Evolutionary conservation across 2,329 filamentous ascomycete species (phyloP).

Genomic region (Xylaria sp.): DNA sequence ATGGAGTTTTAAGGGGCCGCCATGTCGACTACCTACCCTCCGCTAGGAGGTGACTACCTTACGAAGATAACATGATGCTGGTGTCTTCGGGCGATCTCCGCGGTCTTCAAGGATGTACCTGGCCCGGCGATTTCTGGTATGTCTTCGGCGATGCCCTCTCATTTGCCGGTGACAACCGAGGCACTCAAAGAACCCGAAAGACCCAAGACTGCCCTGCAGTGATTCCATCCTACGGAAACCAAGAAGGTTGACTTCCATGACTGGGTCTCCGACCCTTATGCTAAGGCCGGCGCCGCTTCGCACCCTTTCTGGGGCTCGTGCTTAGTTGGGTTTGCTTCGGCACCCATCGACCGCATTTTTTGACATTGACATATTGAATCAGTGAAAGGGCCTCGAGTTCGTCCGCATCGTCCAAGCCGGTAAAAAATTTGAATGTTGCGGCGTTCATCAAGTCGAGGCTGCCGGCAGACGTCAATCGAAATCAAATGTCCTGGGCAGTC

Average conservation of each 20-base stretch:
- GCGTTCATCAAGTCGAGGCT: too few relatives aligned
- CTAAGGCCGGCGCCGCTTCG: neutral
- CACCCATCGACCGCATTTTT: too few relatives aligned
- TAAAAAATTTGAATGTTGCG: too few relatives aligned
- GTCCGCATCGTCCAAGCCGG: too few relatives aligned
- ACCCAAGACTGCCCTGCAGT: neutral
- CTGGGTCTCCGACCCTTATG: constrained; percentile 6
- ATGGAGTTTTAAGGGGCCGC: neutral
- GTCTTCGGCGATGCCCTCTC: neutral
- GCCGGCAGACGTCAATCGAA: too few relatives aligned
- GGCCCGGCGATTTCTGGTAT: neutral
- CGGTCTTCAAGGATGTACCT: neutral
- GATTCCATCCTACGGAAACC: constrained; percentile 1
- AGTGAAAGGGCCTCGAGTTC: too few relatives aligned
- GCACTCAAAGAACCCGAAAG: neutral
- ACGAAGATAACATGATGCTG: constrained; percentile 7
- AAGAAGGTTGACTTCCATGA: constrained; percentile 13
- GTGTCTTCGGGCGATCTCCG: neutral
- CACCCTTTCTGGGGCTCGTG: too few relatives aligned
- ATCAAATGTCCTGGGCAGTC: too few relatives aligned
- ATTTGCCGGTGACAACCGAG: neutral
- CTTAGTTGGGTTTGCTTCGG: too few relatives aligned
- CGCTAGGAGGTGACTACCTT: neutral
- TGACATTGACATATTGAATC: too few relatives aligned
- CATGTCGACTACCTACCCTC: neutral